phyloP scores from a whole-genome alignment of 495 filamentous ascomycete species.

The Daldinia childiae region DNA sequence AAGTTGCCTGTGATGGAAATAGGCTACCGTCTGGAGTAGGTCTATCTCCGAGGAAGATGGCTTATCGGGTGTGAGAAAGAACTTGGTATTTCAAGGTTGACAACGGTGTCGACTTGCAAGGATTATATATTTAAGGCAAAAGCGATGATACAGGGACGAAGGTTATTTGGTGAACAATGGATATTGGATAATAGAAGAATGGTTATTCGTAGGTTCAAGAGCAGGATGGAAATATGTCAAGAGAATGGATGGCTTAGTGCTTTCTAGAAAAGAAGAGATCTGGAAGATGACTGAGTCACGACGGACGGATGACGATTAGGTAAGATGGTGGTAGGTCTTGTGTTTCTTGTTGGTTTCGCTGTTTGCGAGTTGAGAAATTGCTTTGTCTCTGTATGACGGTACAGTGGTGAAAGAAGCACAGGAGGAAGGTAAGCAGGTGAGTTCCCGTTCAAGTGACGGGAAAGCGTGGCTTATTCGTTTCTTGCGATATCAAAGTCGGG shows the following conservation, averaged over 20 bases:
- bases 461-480: conserved; percentile 38
- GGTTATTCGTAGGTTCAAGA: conserved; percentile 12
- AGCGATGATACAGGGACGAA: conserved; percentile 17
- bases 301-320: conserved; percentile 41
- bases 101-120: conserved; percentile 11
- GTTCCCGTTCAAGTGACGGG: conserved; percentile 39
- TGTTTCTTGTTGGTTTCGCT: conserved; percentile 27
- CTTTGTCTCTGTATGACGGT: conserved; percentile 35
- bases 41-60: background rate
- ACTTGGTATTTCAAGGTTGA: conserved; percentile 7
- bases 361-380: conserved; percentile 38
- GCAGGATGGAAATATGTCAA: conserved; percentile 14
- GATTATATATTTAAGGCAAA: conserved; percentile 17
- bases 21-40: conserved; percentile 9
- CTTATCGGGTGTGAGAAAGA: background rate
- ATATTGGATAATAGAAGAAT: conserved; percentile 9
- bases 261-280: conserved; percentile 34
- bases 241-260: conserved; percentile 24
- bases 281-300: conserved; percentile 31
- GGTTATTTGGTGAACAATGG: conserved; percentile 7
- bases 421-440: conserved; percentile 33
- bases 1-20: background rate
- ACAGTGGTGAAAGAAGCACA: conserved; percentile 22
- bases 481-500: conserved; percentile 31
- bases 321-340: conserved; percentile 42